Evolutionary conservation across 441 rosid species (phyloP).

Genomic region (Pelargonium citronellum): DNA sequence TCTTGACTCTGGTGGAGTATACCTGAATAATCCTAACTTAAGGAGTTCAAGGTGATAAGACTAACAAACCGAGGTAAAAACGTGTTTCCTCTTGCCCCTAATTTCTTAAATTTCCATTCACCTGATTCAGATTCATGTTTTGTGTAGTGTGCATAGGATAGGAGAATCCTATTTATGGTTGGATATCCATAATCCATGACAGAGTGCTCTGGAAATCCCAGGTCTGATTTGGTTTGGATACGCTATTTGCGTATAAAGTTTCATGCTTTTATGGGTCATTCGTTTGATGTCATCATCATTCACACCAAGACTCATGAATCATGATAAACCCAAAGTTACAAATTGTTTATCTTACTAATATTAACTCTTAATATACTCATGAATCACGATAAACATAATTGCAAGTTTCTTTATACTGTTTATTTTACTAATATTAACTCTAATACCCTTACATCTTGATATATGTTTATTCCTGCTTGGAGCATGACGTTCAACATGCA

Average conservation of each 20-base stretch:
- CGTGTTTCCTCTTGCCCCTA: slow-evolving; percentile 7
- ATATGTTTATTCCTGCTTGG: no score
- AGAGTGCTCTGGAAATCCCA: neutral
- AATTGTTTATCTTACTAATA: neutral
- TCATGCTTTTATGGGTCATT: neutral
- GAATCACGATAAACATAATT: neutral
- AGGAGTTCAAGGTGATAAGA: slow-evolving; percentile 55
- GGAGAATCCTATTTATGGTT: neutral
- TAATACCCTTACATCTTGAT: no score
- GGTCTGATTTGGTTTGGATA: neutral
- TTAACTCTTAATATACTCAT: neutral
- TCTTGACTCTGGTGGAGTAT: slow-evolving; percentile 83
- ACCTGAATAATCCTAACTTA: slow-evolving; percentile 57
- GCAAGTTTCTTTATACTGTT: neutral
- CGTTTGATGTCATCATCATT: neutral
- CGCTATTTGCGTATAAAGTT: neutral
- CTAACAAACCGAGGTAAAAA: slow-evolving; percentile 57
- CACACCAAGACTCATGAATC: neutral
- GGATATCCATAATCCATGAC: neutral
- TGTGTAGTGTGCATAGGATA: neutral
- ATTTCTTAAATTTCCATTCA: slow-evolving; percentile 8
- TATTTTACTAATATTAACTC: no score
- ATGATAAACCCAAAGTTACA: neutral
- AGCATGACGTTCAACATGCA: no score
- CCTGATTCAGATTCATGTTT: slow-evolving; percentile 13